Evolutionary conservation across 495 filamentous ascomycete genomes (phyloP), one percentile per base, ranked within the genome.

Genomic region (Massariosphaeria phaeospora): DNA sequence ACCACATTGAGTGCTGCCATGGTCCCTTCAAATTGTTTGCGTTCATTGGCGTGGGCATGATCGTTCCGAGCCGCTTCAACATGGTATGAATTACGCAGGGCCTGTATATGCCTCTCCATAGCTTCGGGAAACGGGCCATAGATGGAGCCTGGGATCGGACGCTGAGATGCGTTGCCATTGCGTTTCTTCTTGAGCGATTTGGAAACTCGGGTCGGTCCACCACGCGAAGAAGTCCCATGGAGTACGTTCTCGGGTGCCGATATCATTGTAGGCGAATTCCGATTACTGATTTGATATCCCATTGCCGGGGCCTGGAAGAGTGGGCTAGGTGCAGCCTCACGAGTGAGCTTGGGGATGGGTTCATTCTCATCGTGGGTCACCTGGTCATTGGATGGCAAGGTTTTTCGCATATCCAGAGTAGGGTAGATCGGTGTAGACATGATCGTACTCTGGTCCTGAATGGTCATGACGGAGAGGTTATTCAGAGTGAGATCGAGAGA

Each of bases 111-210:
- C 9, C 18, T 3, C 3, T 51, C 48, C 7, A 51, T 10, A 2
- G 21, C 12, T 2, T 27, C 34, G 11, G 8, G 18, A 8, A 36
- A 3, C 29, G n/a, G n/a, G n/a, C n/a, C n/a, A n/a, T n/a, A n/a
- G n/a, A n/a, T n/a, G n/a, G n/a, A n/a, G n/a, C n/a, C n/a, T n/a
- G n/a, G n/a, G 3, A 10, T 52, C n/a, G 27, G 15, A 21, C 27
- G 18, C 8, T 6, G 17, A 11, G 3, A 27, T 29, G 26, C 10
- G n/a, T 7, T 3, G 18, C 45, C 17, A 27, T 51, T 39, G 2
- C 48, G 48, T 13, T 17, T 31, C 24, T 51, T 25, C 34, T 51
- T 51, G 23, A 40, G 3, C 4, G 48, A 18, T 25, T 51, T 51
- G 33, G 10, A 15, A 24, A 51, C 23, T 2, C 34, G 31, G 12